Evolutionary conservation across 306 rosid species (phyloP), one percentile per base, ranked within the genome.

Genomic region (Mimosa bimucronata): DNA sequence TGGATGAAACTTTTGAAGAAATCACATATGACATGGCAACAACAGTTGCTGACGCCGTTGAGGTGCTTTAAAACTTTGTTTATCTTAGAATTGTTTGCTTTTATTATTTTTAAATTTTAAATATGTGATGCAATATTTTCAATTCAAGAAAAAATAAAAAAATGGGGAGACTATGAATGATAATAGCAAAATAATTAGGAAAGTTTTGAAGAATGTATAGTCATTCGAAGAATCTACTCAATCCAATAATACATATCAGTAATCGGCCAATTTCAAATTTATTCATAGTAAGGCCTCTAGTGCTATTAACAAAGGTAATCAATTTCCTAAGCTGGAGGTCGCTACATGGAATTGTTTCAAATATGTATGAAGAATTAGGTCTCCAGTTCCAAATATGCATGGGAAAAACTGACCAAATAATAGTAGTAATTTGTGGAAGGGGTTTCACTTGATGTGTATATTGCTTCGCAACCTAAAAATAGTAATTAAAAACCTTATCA

Each of bases 1-100:
- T 96, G 86, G 99, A 96, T 78, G 99, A 93, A 83, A 96, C 97
- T 57, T 96, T 96, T 60, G 99, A 96, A 91, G 99, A 96, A 86
- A 93, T 96, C 62, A 83, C 93, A 0, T 96, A 91, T 78, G 98
- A 91, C 82, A 96, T 96, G 97, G 87, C 93, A 53, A 93, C 98
- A 71, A 96, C 99, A 21, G 97, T 93, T 55, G 94, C 89, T 28
- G 98, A 96, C 84, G 94, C 99, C 74, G 94, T 96, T 79, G 94
- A 96, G 98, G 98, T 95, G 74, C 50, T 82, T 82, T 74, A 25
- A 82, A 75, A 50, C 75, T 66, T 52, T 79, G 40, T 40, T 42
- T 55, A 26, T 70, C 55, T 80, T 78, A 65, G 70, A 52, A 55
- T 82, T 80, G 73, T 52, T 37, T 77, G 81, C 46, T 69, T 68